Evolutionary conservation across 2,329 filamentous ascomycete species (phyloP).

Genomic region (Exophiala xenobiotica): DNA sequence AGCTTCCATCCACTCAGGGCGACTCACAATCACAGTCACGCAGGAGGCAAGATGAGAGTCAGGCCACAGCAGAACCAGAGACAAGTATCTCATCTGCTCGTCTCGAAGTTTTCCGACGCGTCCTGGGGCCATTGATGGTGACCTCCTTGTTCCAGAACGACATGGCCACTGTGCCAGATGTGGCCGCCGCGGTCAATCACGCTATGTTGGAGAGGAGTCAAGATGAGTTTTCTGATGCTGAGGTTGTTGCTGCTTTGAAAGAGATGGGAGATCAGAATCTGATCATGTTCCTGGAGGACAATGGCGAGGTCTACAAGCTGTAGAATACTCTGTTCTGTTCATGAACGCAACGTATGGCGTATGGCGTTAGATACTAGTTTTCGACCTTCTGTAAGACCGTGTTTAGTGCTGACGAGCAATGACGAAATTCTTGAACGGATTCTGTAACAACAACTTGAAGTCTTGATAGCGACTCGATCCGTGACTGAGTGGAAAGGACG

Average conservation of each 20-base stretch:
- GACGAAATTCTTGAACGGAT: not conserved
- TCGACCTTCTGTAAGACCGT: not conserved
- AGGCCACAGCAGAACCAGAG: conserved; percentile 53
- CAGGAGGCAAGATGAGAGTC: conserved; percentile 41
- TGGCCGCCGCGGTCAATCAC: conserved; percentile 78
- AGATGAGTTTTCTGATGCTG: conserved; percentile 65
- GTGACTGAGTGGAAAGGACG: no score
- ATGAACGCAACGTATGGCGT: not conserved
- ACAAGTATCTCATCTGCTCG: conserved; percentile 71
- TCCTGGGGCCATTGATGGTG: conserved; percentile 79
- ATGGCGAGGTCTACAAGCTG: conserved; percentile 29
- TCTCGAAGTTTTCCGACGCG: conserved; percentile 71
- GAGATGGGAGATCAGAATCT: conserved; percentile 81
- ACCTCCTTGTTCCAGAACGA: conserved; percentile 85
- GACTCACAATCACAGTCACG: conserved; percentile 32
- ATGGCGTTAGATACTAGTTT: not conserved
- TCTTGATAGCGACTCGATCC: not conserved
- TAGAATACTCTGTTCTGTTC: no score
- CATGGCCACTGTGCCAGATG: conserved; percentile 69
- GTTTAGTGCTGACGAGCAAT: not conserved
- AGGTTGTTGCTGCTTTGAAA: conserved; percentile 74
- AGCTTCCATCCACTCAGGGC: conserved; percentile 53
- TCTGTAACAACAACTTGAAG: not conserved
- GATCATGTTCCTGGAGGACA: conserved; percentile 67
- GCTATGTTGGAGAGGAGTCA: conserved; percentile 52